phyloP scores from a whole-genome alignment of 2,329 filamentous ascomycete species.

The Rhexocercosporidium sp. region DNA sequence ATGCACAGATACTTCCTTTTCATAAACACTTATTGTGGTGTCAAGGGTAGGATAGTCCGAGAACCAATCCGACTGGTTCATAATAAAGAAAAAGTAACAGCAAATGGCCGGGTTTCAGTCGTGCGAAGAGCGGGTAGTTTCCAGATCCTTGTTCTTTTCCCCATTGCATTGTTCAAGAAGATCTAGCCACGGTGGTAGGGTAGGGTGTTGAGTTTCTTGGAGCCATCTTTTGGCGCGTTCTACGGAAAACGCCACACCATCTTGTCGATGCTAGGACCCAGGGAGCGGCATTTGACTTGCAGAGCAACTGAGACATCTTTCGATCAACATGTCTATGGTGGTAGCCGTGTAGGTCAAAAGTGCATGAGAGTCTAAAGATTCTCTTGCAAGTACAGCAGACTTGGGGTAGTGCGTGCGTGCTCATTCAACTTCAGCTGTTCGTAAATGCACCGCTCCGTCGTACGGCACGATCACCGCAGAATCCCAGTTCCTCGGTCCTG shows the following conservation, averaged over 20 bases:
- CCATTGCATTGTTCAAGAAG: neutral
- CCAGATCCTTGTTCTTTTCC: neutral
- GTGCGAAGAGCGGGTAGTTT: neutral
- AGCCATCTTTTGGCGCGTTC: neutral
- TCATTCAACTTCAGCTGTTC: neutral
- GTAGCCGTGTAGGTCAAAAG: neutral
- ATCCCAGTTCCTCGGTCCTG: neutral
- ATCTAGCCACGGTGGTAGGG: neutral
- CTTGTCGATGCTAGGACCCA: neutral
- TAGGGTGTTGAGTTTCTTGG: neutral
- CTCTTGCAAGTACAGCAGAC: neutral
- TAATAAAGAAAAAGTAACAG: neutral
- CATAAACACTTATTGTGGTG: neutral
- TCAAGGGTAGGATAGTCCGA: neutral
- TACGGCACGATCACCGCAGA: neutral
- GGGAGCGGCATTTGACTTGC: neutral
- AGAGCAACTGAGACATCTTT: neutral
- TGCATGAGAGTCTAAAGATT: neutral
- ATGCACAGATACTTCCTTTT: constrained; percentile 5
- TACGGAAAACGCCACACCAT: neutral
- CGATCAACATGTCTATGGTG: neutral
- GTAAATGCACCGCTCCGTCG: neutral
- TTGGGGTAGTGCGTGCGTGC: neutral
- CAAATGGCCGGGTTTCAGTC: neutral
- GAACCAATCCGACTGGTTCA: constrained; percentile 3